phyloP scores from a whole-genome alignment of 2,329 filamentous ascomycete species.

The Paecilomyces formosus region DNA sequence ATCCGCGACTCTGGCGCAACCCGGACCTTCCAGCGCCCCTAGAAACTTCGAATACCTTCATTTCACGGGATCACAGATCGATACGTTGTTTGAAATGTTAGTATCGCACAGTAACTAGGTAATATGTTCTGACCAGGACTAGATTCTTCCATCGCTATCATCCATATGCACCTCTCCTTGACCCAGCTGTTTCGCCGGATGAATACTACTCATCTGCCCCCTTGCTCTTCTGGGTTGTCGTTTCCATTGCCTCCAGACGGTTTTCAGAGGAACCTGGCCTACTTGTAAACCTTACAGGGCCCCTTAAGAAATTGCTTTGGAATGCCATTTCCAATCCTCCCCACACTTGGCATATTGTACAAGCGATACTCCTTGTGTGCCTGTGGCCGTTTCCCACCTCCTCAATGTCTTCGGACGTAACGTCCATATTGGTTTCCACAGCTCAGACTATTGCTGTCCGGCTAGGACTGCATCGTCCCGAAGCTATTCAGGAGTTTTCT shows the following conservation, averaged over 20 bases:
- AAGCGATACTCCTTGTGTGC: constrained; percentile 13
- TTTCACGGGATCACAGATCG: no score
- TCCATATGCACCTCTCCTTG: not conserved
- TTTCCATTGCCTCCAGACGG: constrained; percentile 7
- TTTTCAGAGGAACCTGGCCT: constrained; percentile 5
- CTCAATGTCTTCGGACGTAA: constrained; percentile 9
- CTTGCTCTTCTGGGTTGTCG: constrained; percentile 10
- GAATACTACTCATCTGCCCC: constrained; percentile 4
- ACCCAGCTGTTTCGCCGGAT: constrained; percentile 1
- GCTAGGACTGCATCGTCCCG: constrained; percentile 15
- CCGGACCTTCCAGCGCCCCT: no score
- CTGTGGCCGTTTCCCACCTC: constrained; percentile 17
- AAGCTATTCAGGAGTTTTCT: constrained; percentile 9
- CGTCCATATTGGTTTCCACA: constrained; percentile 9
- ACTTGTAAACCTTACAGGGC: constrained; percentile 1
- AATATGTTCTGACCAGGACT: no score
- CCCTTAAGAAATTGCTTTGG: constrained; percentile 8
- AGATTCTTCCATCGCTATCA: no score
- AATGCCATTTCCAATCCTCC: constrained; percentile 10
- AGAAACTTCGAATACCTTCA: no score
- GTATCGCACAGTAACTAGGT: no score
- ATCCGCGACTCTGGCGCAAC: no score
- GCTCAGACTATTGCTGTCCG: constrained; percentile 12
- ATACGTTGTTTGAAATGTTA: no score
- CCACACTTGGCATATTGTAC: constrained; percentile 11